A percentile compares a stretch with the other conserved stretches of the same genome.
Conservation (phyloP, 2,329 filamentous ascomycete genomes). For the Xenoacremonium recifei region DNA sequence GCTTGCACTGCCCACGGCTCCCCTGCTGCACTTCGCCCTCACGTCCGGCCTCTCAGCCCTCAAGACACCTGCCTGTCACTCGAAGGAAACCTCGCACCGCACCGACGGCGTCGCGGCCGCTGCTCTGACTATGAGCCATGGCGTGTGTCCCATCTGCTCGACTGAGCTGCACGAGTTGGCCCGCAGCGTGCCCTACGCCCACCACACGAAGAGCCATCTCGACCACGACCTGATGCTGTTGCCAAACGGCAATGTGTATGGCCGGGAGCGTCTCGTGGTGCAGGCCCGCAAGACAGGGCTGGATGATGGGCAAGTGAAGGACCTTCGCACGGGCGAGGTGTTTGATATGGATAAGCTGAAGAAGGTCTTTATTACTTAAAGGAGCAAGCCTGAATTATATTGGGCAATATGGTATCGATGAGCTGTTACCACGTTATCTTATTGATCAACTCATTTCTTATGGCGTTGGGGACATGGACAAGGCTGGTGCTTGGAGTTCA, state of each 20-base stretch:
- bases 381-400: no score
- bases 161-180: conserved; percentile 93
- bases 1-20: conserved; percentile 76
- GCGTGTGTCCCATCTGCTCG: conserved; percentile 92
- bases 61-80: conserved; percentile 93
- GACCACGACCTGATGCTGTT: conserved; percentile 83
- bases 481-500: no score
- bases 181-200: conserved; percentile 84
- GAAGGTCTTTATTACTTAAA: conserved; percentile 87
- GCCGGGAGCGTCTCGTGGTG: conserved; percentile 68
- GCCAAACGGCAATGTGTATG: conserved; percentile 85
- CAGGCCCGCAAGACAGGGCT: conserved; percentile 80
- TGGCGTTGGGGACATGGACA: no score
- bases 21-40: conserved; percentile 86
- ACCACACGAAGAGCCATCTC: conserved; percentile 91
- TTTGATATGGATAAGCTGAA: conserved; percentile 63
- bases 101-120: conserved; percentile 25
- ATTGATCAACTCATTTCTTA: no score
- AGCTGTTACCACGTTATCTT: no score
- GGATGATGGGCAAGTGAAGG: conserved; percentile 64
- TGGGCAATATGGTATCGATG: no score
- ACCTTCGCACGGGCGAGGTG: conserved; percentile 72
- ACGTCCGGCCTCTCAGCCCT: conserved; percentile 89
- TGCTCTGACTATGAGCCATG: conserved; percentile 57
- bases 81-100: conserved; percentile 47